phyloP scores from a whole-genome alignment of 805 yeast genomes.

The Candida montana region DNA sequence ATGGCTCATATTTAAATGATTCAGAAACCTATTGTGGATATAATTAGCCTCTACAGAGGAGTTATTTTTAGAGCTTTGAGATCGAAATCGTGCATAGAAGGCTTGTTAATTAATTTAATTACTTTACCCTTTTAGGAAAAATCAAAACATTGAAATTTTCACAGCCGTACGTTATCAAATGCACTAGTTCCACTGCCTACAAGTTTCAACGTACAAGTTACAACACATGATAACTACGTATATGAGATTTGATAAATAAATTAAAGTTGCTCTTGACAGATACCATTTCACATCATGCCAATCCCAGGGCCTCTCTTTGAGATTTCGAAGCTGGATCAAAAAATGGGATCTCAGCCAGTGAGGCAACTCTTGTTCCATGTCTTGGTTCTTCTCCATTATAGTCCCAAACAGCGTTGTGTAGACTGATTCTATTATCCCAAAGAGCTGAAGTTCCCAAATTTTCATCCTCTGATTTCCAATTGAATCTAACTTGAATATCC shows the following conservation, averaged over 20 bases:
- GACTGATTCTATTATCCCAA: slow-evolving; percentile 56
- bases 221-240: too few relatives aligned
- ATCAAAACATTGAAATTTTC: slow-evolving; percentile 2
- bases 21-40: too few relatives aligned
- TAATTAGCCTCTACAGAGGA: too few relatives aligned
- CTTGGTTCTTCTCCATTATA: slow-evolving; percentile 25
- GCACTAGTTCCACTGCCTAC: too few relatives aligned
- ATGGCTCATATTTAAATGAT: too few relatives aligned
- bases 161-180: background rate
- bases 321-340: slow-evolving; percentile 42
- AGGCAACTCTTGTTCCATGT: slow-evolving; percentile 42
- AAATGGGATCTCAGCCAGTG: slow-evolving; percentile 41
- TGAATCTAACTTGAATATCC: slow-evolving; percentile 51
- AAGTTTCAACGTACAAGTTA: too few relatives aligned
- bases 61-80: too few relatives aligned
- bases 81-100: too few relatives aligned
- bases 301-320: slow-evolving; percentile 35
- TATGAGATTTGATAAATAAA: too few relatives aligned
- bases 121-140: slow-evolving; percentile 8
- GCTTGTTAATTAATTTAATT: background rate
- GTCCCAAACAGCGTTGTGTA: slow-evolving; percentile 46
- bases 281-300: too few relatives aligned
- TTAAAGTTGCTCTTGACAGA: too few relatives aligned
- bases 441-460: slow-evolving; percentile 42
- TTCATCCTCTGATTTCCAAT: slow-evolving; percentile 37